Conservation (phyloP, 2,329 filamentous ascomycete genomes). For the Aspergillus fischeri region DNA sequence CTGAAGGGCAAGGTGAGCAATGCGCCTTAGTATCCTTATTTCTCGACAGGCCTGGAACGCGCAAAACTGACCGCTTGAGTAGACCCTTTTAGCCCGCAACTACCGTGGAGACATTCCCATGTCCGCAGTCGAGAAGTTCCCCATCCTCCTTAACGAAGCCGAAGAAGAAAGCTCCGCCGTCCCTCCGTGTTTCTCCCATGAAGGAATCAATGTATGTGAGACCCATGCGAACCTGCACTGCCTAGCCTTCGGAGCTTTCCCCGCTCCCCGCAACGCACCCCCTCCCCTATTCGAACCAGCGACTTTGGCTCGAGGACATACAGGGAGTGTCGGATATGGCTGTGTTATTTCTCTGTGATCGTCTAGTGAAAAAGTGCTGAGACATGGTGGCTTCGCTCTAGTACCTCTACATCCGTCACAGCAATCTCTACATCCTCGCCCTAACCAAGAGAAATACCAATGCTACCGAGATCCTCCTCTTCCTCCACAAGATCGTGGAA, state of each 20-base stretch:
- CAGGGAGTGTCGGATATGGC: not conserved
- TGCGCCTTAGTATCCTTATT: not conserved
- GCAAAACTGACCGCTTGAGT: slow-evolving; percentile 21
- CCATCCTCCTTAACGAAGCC: slow-evolving; percentile 89
- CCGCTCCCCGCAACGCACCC: slow-evolving; percentile 6
- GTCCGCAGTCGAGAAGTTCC: slow-evolving; percentile 98
- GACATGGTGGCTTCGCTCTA: slow-evolving; percentile 33
- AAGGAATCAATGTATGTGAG: slow-evolving; percentile 86
- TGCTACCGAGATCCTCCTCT: slow-evolving; percentile 95
- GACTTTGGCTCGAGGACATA: not conserved
- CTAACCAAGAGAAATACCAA: slow-evolving; percentile 98
- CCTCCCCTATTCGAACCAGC: slow-evolving; percentile 17
- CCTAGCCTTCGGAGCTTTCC: slow-evolving; percentile 2
- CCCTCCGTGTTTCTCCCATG: slow-evolving; percentile 94
- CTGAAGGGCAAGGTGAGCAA: slow-evolving; percentile 92
- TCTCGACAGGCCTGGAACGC: slow-evolving; percentile 5
- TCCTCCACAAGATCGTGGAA: slow-evolving; percentile 96
- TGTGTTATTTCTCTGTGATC: slow-evolving; percentile 6
- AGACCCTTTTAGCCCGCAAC: slow-evolving; percentile 98
- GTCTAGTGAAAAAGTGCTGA: slow-evolving; percentile 14
- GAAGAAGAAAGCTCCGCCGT: slow-evolving; percentile 99
- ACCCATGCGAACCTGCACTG: slow-evolving; percentile 1
- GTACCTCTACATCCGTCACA: slow-evolving; percentile 99
- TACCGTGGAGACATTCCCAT: slow-evolving; percentile 98
- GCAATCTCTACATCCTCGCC: slow-evolving; percentile 96